Evolutionary conservation across 2,329 filamentous ascomycete genomes (phyloP), one percentile per base, ranked within the genome.

Genomic region (Albophoma yamanashiensis): DNA sequence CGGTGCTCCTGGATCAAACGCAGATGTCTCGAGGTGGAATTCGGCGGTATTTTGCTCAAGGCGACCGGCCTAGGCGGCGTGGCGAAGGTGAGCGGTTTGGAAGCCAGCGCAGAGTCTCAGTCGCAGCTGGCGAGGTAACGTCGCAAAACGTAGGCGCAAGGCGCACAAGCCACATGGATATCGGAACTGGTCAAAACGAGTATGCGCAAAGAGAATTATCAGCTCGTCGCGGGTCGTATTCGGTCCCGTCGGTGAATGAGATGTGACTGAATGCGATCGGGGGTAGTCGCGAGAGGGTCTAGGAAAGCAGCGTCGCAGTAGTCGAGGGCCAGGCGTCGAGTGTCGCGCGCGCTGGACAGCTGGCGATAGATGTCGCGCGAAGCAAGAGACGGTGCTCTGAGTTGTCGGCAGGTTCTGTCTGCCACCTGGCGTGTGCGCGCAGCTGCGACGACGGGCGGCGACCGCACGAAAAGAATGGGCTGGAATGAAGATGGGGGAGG

Each of bases 401-500:
- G 58, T 58, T 52, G 58, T 42, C 9, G 34, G 6, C 55, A 43
- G 38, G 38, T 38, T 56, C 34, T 56, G 55, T 59, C 52, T 57
- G 56, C 59, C 58, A 45, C 42, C 59, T 58, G 61, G 58, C 57
- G 55, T 42, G 53, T 53, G 56, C 61, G 65, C 60, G 64, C 60
- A 63, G 61, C 62, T 62, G 62, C 64, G 62, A 36, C 50, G 50
- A 53, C 50, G 50, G 20, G 17, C 15, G 15, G 47, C 11, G 47
- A 25, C 22, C 43, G 25, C 47, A 67, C 66, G 69, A 69, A 72
- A 69, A 63, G 71, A 71, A 65, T n/a, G 62, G 71, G 73, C 68
- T 68, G 68, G 67, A 69, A 69, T 67, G 65, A 64, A 64, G 67
- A 66, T 62, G 67, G 64, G 64, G 63, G 63, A 64, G 65, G 65